Conservation (phyloP, 768 basidiomycete genomes). For the Boletus huronensis region DNA sequence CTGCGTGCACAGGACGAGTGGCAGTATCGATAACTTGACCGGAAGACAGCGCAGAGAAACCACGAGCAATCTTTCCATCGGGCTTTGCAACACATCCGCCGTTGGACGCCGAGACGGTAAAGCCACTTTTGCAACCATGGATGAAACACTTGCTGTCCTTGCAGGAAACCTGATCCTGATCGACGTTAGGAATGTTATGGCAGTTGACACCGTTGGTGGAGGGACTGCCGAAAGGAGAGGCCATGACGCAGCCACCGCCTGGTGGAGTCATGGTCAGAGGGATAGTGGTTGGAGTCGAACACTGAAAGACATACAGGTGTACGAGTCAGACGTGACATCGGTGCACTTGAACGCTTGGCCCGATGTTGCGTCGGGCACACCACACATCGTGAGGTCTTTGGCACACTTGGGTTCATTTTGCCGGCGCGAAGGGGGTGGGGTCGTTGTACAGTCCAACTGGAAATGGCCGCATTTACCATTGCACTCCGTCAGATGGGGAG, state of each 20-base stretch:
- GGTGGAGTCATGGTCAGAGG: background rate
- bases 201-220: slow-evolving; percentile 30
- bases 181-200: slow-evolving; percentile 28
- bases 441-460: slow-evolving; percentile 18
- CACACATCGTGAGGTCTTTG: slow-evolving; percentile 25
- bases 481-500: slow-evolving; percentile 24
- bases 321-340: slow-evolving; percentile 23
- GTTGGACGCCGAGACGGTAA: background rate
- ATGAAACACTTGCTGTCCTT: slow-evolving; percentile 26
- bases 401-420: slow-evolving; percentile 20
- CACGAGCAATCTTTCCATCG: background rate
- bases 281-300: background rate
- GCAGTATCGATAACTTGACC: background rate
- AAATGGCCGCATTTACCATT: slow-evolving; percentile 31
- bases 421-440: slow-evolving; percentile 18
- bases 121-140: slow-evolving; percentile 24
- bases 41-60: background rate
- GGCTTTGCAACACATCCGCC: slow-evolving; percentile 12
- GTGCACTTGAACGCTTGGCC: slow-evolving; percentile 31
- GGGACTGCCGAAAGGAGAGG: slow-evolving; percentile 17
- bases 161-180: slow-evolving; percentile 29
- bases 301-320: slow-evolving; percentile 29
- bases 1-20: too few relatives aligned
- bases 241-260: slow-evolving; percentile 37
- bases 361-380: slow-evolving; percentile 13